Evolutionary conservation across 148 eudicot genomes (phyloP), one percentile per base, ranked within the genome.

Genomic region (Nepenthes gracilis): DNA sequence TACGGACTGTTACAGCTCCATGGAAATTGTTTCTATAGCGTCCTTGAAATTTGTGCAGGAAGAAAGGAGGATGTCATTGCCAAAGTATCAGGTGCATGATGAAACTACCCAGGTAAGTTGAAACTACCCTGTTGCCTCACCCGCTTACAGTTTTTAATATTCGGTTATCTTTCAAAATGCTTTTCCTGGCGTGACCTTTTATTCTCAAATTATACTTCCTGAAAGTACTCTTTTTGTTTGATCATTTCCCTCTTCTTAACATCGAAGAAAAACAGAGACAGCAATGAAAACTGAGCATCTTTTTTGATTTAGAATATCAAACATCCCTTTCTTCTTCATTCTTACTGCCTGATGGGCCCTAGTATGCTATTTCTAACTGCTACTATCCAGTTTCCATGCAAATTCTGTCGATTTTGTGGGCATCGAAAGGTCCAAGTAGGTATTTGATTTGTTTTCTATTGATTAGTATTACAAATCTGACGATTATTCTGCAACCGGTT

Each of bases 41-140:
- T 52, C 43, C 60, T 57, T 54, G 58, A 43, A 37, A 65, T 36
- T 61, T 57, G 47, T 73, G 45, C 80, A 93, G 99, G 99, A 93
- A 87, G 99, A 93, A 79, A 82, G 99, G 80, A 86, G 99, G 71
- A 83, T 86, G 80, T 86, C 97, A 40, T 77, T 94, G 70, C 78
- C 74, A 67, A 84, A 83, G 78, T 84, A 94, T 83, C 97, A 86
- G 90, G 99, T 94, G 79, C 99, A 94, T 83, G 99, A 94, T 77
- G 99, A 94, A 78, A 94, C 94, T 72, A 94, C 95, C 92, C 97
- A 94, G 99, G 99, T 94, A 94, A 89, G 99, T 94, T 57, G 38
- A 68, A 62, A 72, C 67, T 72, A 57, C 78, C 82, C 67, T 68
- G 23, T 56, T 43, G 37, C 50, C 11, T 64, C 63, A 59, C 36